Percentiles rank a stretch among this genome's conserved stretches.
Conservation (phyloP, 2,329 filamentous ascomycete species). For the Talaromyces sp. region DNA sequence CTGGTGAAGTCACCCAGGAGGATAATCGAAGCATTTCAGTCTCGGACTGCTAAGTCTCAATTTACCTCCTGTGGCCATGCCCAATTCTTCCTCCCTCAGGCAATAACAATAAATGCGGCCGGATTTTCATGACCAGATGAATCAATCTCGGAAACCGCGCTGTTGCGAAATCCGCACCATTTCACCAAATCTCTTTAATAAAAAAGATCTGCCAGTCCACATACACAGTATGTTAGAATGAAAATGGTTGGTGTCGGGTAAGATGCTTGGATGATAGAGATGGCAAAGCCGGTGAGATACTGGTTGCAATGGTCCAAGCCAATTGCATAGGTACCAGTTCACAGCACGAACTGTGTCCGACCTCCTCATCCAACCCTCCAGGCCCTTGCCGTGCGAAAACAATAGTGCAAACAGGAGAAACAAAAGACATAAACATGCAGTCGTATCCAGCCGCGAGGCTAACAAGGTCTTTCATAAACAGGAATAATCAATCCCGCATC, state of each 20-base stretch:
- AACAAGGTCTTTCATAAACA: conserved; percentile 42
- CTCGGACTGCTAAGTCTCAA: conserved; percentile 5
- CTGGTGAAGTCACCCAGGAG: neutral
- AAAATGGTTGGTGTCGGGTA: conserved; percentile 4
- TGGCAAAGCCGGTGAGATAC: neutral
- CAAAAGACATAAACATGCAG: conserved; percentile 35
- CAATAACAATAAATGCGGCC: conserved; percentile 9
- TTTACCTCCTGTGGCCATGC: neutral
- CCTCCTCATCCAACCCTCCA: neutral
- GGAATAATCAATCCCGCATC: conserved; percentile 32
- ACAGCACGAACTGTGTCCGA: neutral
- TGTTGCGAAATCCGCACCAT: conserved; percentile 10
- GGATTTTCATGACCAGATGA: conserved; percentile 11
- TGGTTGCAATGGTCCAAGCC: conserved; percentile 10
- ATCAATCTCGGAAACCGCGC: neutral
- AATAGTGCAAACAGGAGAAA: conserved; percentile 28
- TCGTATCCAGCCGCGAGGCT: conserved; percentile 49
- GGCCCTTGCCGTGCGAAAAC: neutral
- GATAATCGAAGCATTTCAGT: neutral
- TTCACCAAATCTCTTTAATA: conserved; percentile 13
- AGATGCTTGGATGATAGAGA: neutral
- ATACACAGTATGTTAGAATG: conserved; percentile 15
- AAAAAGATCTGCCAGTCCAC: conserved; percentile 12
- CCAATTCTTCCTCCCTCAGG: neutral
- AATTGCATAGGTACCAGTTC: neutral